Evolutionary conservation across 2,329 filamentous ascomycete genomes (phyloP), one percentile per base, ranked within the genome.

Genomic region (Xylariaceae sp.): DNA sequence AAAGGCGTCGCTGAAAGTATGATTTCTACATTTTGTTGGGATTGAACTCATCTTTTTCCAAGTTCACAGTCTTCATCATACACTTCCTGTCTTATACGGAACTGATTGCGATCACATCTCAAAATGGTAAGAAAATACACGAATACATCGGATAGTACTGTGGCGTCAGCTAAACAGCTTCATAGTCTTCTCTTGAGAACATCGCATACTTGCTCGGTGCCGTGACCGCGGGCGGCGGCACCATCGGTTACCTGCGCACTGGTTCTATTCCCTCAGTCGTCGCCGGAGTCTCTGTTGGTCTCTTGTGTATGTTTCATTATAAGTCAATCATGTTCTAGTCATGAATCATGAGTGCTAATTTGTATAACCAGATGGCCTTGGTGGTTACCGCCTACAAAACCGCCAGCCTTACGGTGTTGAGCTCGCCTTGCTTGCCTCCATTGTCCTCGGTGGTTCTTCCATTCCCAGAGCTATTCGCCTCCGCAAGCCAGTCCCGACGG

Each of bases 401-500:
- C 79, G 82, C 62, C 82, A 91, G 72, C 73, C 89, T 2, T 96
- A 94, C 74, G 94, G 93, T 63, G 77, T 95, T 67, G 94, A 97
- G 76, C 79, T 96, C 49, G 90, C 88, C n/a, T 82, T 99, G 8
- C 80, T 97, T 49, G 94, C 94, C 3, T 96, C 90, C 0, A 70
- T 91, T n/a, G 77, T 97, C 30, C 82, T 99, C 42, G 93, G 82
- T 48, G 92, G 91, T 17, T 89, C 89, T 48, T 88, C 90, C 1
- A 87, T 97, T 61, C 94, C 94, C 10, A 83, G 94, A 55, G 94
- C 92, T 3, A 86, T 99, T 70, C 90, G 86, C 74, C 83, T 87
- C 48, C 80, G 82, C 68, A 99, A 97, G 82, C 89, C 90, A 0
- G 83, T 99, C 55, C 93, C 94, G 0, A 80, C 89, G 58, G 84